phyloP scores from a whole-genome alignment of 352 stramenopile species.

The Globisporangium iwayamae region DNA sequence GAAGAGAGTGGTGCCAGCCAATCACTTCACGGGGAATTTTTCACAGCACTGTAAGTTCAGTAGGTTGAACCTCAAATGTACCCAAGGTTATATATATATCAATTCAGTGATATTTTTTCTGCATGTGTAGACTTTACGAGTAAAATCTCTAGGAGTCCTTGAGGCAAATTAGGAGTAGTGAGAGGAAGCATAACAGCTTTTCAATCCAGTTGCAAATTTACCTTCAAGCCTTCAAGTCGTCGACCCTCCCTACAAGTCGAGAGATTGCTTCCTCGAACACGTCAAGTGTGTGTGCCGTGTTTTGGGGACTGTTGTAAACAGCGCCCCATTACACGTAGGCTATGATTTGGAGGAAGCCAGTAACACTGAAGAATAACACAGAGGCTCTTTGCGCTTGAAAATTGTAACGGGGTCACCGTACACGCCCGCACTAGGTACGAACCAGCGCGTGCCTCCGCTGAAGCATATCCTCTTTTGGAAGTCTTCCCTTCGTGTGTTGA shows the following conservation, averaged over 20 bases:
- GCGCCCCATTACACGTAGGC: not conserved
- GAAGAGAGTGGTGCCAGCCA: no score
- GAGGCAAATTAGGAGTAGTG: not conserved
- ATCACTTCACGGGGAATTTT: no score
- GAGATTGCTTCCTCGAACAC: not conserved
- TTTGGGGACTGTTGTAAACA: not conserved
- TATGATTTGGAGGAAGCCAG: not conserved
- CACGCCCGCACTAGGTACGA: no score
- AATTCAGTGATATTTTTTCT: not conserved
- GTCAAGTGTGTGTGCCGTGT: not conserved
- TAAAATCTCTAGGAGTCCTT: slow-evolving; percentile 1
- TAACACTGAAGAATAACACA: no score
- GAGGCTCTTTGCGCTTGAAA: no score
- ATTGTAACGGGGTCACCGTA: no score
- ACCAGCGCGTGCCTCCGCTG: no score
- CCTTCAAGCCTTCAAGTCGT: not conserved
- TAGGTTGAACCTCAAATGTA: not conserved
- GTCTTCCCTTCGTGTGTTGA: no score
- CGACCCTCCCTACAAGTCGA: not conserved
- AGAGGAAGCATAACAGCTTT: slow-evolving; percentile 3
- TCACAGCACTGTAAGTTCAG: no score
- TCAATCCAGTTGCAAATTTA: slow-evolving; percentile 4
- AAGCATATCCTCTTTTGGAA: no score
- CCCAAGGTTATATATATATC: slow-evolving; percentile 5
- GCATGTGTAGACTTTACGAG: not conserved